Conservation (phyloP, 2,329 filamentous ascomycete genomes). For the Ophiosphaerella narmari region DNA sequence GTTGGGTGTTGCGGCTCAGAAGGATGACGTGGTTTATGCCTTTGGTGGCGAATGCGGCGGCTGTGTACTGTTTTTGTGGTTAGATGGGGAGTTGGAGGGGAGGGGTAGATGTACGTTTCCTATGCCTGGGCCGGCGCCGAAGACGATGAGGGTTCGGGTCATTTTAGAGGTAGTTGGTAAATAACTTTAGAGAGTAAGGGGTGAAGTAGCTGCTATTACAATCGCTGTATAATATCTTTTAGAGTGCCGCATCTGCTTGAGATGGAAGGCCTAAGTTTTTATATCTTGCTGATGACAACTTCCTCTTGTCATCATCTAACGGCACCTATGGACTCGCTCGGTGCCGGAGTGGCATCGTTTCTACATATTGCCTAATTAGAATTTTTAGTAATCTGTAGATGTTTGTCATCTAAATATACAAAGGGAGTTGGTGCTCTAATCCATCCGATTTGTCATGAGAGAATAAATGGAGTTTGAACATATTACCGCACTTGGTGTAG, state of each 20-base stretch:
- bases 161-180: constrained; percentile 6
- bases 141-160: constrained; percentile 43
- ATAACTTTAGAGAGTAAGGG: not conserved
- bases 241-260: too few relatives aligned
- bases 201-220: not conserved
- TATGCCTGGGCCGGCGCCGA: constrained; percentile 57
- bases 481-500: constrained; percentile 2
- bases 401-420: too few relatives aligned
- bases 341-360: not conserved
- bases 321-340: not conserved
- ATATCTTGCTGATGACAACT: too few relatives aligned
- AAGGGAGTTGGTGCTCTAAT: too few relatives aligned
- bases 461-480: not conserved
- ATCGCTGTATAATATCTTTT: too few relatives aligned
- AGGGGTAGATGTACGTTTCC: constrained; percentile 34
- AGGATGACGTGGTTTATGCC: constrained; percentile 56
- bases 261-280: too few relatives aligned
- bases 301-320: not conserved
- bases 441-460: too few relatives aligned
- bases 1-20: constrained; percentile 50
- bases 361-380: too few relatives aligned
- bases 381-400: too few relatives aligned
- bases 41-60: constrained; percentile 49
- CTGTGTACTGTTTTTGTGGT: constrained; percentile 29
- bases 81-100: not conserved